Evolutionary conservation across 176 grass and related monocot genomes (phyloP).

Genomic region (Poa annua): DNA sequence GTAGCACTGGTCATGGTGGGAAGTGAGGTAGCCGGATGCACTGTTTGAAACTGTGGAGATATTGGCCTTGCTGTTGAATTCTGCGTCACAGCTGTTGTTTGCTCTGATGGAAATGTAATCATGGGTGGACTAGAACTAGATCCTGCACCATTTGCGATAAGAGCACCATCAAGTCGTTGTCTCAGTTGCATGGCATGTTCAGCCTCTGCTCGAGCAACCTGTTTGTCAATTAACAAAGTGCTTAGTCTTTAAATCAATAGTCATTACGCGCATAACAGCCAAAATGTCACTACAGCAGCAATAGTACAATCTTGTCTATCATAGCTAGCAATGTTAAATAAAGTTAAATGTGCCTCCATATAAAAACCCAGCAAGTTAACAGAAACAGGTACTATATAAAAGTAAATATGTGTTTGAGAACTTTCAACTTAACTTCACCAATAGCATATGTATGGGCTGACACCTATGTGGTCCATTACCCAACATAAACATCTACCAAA

Average conservation of each 20-base stretch:
- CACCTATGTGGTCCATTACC: constrained; percentile 1
- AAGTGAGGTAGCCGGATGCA: constrained; percentile 49
- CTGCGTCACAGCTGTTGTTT: constrained; percentile 33
- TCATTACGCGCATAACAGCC: neutral
- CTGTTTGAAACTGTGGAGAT: constrained; percentile 47
- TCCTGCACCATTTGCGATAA: constrained; percentile 7
- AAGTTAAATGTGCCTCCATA: neutral
- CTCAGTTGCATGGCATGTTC: constrained; percentile 50
- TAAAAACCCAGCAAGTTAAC: neutral
- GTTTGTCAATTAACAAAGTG: constrained; percentile 23
- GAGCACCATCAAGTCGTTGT: constrained; percentile 38
- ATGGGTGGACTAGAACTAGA: constrained; percentile 41
- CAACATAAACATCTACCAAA: constrained; percentile 14
- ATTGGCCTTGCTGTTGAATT: constrained; percentile 21
- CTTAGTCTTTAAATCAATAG: neutral
- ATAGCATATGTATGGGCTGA: neutral
- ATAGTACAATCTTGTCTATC: neutral
- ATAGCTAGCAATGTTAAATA: neutral
- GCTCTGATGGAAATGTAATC: constrained; percentile 44
- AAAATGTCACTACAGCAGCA: constrained; percentile 11
- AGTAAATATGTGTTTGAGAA: neutral
- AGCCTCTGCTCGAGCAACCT: constrained; percentile 60
- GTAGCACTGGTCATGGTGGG: constrained; percentile 37
- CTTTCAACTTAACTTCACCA: neutral
- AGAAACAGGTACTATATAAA: neutral